Evolutionary conservation across 768 basidiomycete species (phyloP).

Genomic region (Suillus americanus): DNA sequence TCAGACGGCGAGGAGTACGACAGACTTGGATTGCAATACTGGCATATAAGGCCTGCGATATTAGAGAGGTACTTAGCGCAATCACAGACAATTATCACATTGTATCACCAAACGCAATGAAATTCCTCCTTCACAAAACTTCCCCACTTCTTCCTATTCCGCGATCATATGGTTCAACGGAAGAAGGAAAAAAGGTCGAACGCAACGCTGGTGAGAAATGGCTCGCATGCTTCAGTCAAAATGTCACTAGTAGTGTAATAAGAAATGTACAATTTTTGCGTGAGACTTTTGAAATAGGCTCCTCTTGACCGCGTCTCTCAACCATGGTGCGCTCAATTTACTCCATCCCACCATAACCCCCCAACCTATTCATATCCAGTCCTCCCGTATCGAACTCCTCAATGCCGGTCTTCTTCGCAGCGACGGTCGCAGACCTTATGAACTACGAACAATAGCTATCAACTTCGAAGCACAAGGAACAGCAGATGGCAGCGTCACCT

Average conservation of each 20-base stretch:
- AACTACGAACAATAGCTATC: slow-evolving; percentile 80
- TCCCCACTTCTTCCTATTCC: slow-evolving; percentile 97
- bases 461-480: slow-evolving; percentile 70
- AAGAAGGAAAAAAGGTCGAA: slow-evolving; percentile 97
- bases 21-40: too few relatives aligned
- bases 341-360: not conserved
- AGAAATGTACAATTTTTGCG: not conserved
- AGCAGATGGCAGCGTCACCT: slow-evolving; percentile 83
- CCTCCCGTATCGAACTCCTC: slow-evolving; percentile 67
- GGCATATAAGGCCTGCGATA: too few relatives aligned
- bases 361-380: slow-evolving; percentile 26
- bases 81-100: too few relatives aligned
- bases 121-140: too few relatives aligned
- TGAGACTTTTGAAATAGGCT: not conserved
- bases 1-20: too few relatives aligned
- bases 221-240: slow-evolving; percentile 75
- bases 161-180: slow-evolving; percentile 88
- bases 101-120: too few relatives aligned
- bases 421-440: slow-evolving; percentile 90
- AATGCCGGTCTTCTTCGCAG: slow-evolving; percentile 88
- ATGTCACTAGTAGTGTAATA: too few relatives aligned
- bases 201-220: slow-evolving; percentile 91
- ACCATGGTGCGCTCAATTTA: not conserved
- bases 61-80: too few relatives aligned
- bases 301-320: not conserved